These are phyloP conservation scores for Pulveroboletus sp. DNA, from an alignment of 768 basidiomycete genomes.

Conservation along the genomic window DNA sequence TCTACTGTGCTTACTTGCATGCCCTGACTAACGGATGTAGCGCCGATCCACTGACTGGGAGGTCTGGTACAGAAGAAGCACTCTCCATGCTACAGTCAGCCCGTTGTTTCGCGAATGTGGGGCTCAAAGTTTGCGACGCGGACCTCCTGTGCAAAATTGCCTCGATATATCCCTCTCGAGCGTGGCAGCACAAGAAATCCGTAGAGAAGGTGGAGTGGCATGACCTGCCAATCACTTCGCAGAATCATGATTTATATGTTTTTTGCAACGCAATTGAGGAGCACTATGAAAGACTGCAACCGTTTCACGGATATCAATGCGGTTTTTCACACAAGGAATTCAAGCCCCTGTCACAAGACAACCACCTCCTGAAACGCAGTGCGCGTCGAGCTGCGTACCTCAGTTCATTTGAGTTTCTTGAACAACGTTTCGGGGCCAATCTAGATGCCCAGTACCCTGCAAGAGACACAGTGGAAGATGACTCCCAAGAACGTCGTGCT, in stretches of 20 bases:
- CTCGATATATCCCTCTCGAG: conserved; percentile 31
- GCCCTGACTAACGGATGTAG: conserved; percentile 37
- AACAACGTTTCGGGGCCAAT: not conserved
- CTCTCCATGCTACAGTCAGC: too few species aligned
- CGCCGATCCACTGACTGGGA: conserved; percentile 40
- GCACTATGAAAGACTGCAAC: conserved; percentile 15
- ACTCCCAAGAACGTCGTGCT: conserved; percentile 1
- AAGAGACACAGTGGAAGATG: not conserved
- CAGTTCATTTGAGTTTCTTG: not conserved
- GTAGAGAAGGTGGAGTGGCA: conserved; percentile 39
- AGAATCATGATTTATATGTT: conserved; percentile 30
- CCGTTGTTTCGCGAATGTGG: conserved; percentile 36
- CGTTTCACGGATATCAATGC: conserved; percentile 1
- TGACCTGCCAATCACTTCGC: conserved; percentile 19
- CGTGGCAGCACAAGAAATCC: conserved; percentile 37
- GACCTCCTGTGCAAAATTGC: too few species aligned
- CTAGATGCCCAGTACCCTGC: conserved; percentile 3
- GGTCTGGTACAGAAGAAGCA: too few species aligned
- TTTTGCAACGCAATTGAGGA: too few species aligned
- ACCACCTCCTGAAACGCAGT: conserved; percentile 11
- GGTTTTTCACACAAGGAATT: not conserved
- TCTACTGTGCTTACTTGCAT: conserved; percentile 43
- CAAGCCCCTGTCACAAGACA: not conserved
- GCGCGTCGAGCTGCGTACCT: not conserved
- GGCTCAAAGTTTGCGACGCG: conserved; percentile 24